These are phyloP conservation scores for Rhodotorula sp. DNA, from an alignment of 1,284 basidiomycete species.

Conservation along the genomic window DNA sequence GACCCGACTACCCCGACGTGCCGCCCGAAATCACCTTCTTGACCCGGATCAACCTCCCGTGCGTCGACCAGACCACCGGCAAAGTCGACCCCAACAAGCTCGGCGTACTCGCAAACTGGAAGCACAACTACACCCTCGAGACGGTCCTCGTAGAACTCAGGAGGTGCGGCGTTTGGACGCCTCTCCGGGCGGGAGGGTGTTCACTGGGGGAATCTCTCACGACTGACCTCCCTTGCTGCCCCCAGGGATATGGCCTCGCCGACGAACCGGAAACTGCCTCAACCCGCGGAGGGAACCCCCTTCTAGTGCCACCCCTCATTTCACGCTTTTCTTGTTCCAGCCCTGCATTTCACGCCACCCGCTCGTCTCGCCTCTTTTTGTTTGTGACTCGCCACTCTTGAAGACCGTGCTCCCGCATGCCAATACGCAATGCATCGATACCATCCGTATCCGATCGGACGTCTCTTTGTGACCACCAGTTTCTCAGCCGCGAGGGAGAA, in stretches of 20 bases:
- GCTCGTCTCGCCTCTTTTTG: not conserved
- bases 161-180: no score
- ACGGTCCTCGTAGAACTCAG: conserved; percentile 85
- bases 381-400: not conserved
- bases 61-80: conserved; percentile 73
- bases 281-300: conserved; percentile 76
- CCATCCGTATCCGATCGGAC: not conserved
- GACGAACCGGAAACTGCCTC: conserved; percentile 87
- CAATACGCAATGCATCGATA: not conserved
- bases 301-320: conserved; percentile 10
- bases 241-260: conserved; percentile 94
- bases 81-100: conserved; percentile 70
- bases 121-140: conserved; percentile 72
- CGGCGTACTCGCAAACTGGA: conserved; percentile 70
- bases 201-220: no score
- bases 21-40: conserved; percentile 80
- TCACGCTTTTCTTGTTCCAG: not conserved
- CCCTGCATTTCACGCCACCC: not conserved
- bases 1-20: conserved; percentile 72
- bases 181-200: no score
- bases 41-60: conserved; percentile 92
- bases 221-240: no score
- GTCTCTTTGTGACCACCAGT: no score
- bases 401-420: not conserved
- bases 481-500: no score